These are phyloP conservation scores for Sungouiozyma intestinalis DNA, from an alignment of 805 yeast genomes.

Conservation along the genomic window DNA sequence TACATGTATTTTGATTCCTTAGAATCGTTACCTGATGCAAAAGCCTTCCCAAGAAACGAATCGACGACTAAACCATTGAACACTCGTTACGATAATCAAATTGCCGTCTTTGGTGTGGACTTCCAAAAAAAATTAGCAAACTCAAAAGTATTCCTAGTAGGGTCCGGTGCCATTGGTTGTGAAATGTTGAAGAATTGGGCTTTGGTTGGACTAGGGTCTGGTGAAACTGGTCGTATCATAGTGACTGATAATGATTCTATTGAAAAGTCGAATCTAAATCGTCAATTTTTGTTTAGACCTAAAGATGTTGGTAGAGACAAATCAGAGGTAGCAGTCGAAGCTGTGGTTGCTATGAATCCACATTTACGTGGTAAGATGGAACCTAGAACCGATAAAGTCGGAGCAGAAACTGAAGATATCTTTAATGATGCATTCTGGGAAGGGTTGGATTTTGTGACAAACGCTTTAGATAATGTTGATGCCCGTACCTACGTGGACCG, in stretches of 20 bases:
- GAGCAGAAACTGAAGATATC: slow-evolving; percentile 81
- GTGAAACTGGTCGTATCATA: slow-evolving; percentile 72
- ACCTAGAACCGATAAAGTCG: slow-evolving; percentile 77
- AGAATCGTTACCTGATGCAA: slow-evolving; percentile 69
- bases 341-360: slow-evolving; percentile 80
- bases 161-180: slow-evolving; percentile 98
- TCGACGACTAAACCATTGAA: slow-evolving; percentile 66
- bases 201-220: slow-evolving; percentile 87
- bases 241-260: slow-evolving; percentile 89
- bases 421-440: slow-evolving; percentile 84
- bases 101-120: slow-evolving; percentile 82
- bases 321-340: slow-evolving; percentile 81
- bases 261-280: slow-evolving; percentile 89
- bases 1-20: slow-evolving; percentile 88
- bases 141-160: slow-evolving; percentile 80
- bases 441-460: slow-evolving; percentile 77
- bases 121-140: slow-evolving; percentile 68
- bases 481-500: slow-evolving; percentile 97
- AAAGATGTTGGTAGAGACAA: slow-evolving; percentile 88
- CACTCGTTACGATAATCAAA: slow-evolving; percentile 87
- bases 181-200: slow-evolving; percentile 99
- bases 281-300: slow-evolving; percentile 92
- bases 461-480: slow-evolving; percentile 94
- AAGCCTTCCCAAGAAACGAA: slow-evolving; percentile 50
- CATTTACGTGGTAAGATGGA: slow-evolving; percentile 69